A percentile compares a stretch with the other conserved stretches of the same genome.
Conservation (phyloP, 108 stramenopile genomes). For the Cyclotella kingstonii region DNA sequence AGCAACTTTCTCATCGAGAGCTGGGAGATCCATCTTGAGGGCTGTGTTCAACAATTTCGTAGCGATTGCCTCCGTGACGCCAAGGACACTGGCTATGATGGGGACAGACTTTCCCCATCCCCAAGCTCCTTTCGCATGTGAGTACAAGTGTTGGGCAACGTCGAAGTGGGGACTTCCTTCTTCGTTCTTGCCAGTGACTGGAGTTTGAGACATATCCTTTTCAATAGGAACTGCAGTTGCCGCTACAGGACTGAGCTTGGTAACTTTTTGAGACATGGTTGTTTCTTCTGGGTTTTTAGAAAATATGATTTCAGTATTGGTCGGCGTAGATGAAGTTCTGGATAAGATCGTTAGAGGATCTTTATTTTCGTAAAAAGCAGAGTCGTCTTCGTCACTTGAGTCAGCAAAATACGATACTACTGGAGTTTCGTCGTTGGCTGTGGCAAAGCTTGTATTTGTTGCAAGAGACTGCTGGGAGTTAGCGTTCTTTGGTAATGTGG, state of each 20-base stretch:
- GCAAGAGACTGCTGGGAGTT: constrained; percentile 25
- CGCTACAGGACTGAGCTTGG: not conserved
- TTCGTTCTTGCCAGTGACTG: not conserved
- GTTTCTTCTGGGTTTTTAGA: constrained; percentile 12
- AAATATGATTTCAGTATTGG: constrained; percentile 14
- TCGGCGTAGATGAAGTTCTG: constrained; percentile 5
- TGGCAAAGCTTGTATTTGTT: constrained; percentile 31
- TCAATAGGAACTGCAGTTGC: not conserved
- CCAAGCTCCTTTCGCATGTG: constrained; percentile 61
- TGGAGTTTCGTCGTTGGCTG: constrained; percentile 25
- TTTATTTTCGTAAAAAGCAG: not conserved
- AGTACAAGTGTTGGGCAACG: constrained; percentile 60
- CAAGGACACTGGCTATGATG: constrained; percentile 50
- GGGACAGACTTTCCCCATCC: constrained; percentile 73
- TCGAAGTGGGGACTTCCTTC: constrained; percentile 37
- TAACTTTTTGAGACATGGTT: constrained; percentile 23
- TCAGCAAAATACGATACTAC: constrained; percentile 25
- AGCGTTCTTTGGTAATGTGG: constrained; percentile 22
- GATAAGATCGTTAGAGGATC: not conserved
- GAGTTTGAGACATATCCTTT: not conserved
- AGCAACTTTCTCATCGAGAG: constrained; percentile 45
- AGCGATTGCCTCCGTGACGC: constrained; percentile 63
- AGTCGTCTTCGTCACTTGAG: constrained; percentile 10
- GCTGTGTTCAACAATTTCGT: constrained; percentile 54
- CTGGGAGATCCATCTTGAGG: constrained; percentile 41